Evolutionary conservation across 768 basidiomycete genomes (phyloP).

Genomic region (Tylopilus rubrobrunneus): DNA sequence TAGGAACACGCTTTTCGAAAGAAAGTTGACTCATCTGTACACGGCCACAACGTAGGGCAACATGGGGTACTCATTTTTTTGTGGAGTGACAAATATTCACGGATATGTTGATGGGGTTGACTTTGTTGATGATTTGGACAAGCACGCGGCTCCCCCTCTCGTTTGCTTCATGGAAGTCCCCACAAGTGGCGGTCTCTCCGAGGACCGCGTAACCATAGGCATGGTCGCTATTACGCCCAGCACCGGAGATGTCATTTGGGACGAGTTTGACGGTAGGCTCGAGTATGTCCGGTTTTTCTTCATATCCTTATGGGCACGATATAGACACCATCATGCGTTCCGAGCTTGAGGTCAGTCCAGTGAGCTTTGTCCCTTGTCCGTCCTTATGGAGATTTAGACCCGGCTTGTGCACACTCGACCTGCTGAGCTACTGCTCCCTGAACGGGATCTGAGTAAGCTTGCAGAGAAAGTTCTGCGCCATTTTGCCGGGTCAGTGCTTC

Average conservation of each 20-base stretch:
- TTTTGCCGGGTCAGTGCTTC: conserved; percentile 53
- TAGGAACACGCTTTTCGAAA: conserved; percentile 66
- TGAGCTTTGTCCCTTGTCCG: not conserved
- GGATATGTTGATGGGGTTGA: conserved; percentile 84
- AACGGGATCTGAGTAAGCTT: conserved; percentile 53
- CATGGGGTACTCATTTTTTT: not conserved
- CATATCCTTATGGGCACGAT: conserved; percentile 4
- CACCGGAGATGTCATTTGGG: conserved; percentile 93
- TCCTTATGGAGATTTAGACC: conserved; percentile 51
- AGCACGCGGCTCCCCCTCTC: conserved; percentile 57
- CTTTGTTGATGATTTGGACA: conserved; percentile 59
- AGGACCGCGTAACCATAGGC: conserved; percentile 49
- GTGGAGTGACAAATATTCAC: conserved; percentile 10
- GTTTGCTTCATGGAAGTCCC: conserved; percentile 65
- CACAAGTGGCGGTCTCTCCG: conserved; percentile 9
- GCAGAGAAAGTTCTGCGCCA: conserved; percentile 76
- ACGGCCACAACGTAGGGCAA: conserved; percentile 78
- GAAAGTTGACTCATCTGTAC: conserved; percentile 73
- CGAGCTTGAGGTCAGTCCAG: conserved; percentile 70
- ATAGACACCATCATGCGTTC: conserved; percentile 79
- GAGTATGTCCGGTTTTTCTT: not conserved
- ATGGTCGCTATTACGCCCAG: conserved; percentile 79
- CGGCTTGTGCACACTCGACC: conserved; percentile 83
- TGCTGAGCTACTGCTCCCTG: conserved; percentile 71
- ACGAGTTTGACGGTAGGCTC: conserved; percentile 73